A percentile compares a stretch with the other conserved stretches of the same genome.
Conservation (phyloP, 2,329 filamentous ascomycete species). For the Exophiala lecanii-corni region DNA sequence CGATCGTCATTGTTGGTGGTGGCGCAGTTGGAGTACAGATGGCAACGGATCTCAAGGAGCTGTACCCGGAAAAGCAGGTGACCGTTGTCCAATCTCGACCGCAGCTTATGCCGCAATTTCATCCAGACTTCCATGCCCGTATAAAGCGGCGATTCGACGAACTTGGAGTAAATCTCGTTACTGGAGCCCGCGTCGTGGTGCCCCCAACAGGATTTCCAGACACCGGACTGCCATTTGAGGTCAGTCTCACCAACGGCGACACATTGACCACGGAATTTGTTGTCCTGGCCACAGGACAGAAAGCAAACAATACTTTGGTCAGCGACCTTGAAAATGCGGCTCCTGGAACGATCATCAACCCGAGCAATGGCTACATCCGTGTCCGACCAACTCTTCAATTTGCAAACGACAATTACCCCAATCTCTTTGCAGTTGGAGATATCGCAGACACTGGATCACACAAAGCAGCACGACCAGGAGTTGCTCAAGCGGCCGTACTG, state of each 20-base stretch:
- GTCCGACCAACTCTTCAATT: constrained; percentile 57
- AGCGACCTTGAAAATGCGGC: constrained; percentile 28
- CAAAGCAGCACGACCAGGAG: constrained; percentile 53
- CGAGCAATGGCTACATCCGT: constrained; percentile 44
- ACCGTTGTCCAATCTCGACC: constrained; percentile 45
- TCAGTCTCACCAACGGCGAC: constrained; percentile 10
- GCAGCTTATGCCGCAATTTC: constrained; percentile 23
- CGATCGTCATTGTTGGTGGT: constrained; percentile 42
- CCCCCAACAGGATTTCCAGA: constrained; percentile 9
- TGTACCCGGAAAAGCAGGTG: constrained; percentile 45
- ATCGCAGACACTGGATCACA: constrained; percentile 49
- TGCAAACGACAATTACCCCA: constrained; percentile 38
- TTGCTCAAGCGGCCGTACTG: constrained; percentile 49
- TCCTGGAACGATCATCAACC: constrained; percentile 30
- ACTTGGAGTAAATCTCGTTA: constrained; percentile 19
- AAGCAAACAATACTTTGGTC: constrained; percentile 42
- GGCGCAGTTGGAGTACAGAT: constrained; percentile 50
- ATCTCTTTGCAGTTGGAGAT: constrained; percentile 61
- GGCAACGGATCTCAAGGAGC: constrained; percentile 46
- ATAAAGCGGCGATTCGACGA: constrained; percentile 14
- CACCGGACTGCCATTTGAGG: constrained; percentile 11
- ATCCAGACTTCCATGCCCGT: constrained; percentile 13
- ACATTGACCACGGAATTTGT: constrained; percentile 35
- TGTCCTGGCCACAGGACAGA: constrained; percentile 47
- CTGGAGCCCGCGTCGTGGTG: constrained; percentile 15